Base-by-base conservation (phyloP, 2,329 filamentous ascomycete genomes). In the Exophiala sp. region DNA sequence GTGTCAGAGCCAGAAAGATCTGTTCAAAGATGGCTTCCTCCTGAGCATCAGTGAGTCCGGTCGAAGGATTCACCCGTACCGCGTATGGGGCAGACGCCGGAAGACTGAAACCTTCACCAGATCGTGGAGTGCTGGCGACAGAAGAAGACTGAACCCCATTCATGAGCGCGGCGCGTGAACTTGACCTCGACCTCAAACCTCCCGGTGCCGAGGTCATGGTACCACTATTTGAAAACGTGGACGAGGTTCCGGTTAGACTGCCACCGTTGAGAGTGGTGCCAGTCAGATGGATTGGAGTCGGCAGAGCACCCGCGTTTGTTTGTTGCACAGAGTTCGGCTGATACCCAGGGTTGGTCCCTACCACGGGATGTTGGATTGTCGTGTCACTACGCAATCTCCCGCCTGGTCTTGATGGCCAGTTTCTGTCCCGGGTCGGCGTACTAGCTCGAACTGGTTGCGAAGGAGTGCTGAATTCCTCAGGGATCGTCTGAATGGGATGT, bases 1-100 rank as follows among this genome's bases (percentile, higher is more conserved):
- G 78, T 39, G 83, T 82, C 19, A 95, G 73, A 39, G 85, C 85
- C 27, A 88, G 64, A 69, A 87, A 95, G 18, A 96, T 88, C 54
- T 76, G 80, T 56, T 95, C 90, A 58, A 95, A 95, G 22, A 83
- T 78, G 13, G 79, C 77, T 60, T 95, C 88, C 56, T 95, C 88
- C 57, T 88, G 85, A 2, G 78, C 78, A 49, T 80, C 77, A 40
- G 79, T 77, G 43, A 83, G 79, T 43, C 88, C 85, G 8, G 72
- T 76, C 38, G 80, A 65, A 6, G 73, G 70, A 40, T 74, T 74
- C 37, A 76, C 75, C 35, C 77, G 73, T 73, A 70, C 46, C 73
- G 66, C 19, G 67, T 72, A 22, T 71, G 67, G 14, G 67, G 70
- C 48, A 71, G 63, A 60, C 62, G 60, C 67, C 56, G 74, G 71